Evolutionary conservation across 805 yeast species (phyloP), one percentile per base, ranked within the genome.

Genomic region (Suhomyces sp.): DNA sequence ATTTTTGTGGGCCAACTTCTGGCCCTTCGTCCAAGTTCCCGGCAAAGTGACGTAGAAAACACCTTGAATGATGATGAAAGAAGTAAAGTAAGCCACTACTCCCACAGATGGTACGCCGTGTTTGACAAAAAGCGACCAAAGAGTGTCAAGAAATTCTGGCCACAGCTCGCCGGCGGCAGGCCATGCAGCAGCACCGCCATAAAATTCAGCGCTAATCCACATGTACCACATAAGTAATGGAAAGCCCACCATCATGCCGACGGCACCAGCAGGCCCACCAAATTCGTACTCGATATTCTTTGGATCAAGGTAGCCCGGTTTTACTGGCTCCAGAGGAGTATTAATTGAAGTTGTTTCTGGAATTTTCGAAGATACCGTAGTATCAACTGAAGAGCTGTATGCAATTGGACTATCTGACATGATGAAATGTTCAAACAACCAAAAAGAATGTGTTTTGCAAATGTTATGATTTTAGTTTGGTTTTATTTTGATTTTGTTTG

Each of bases 181-280:
- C 68, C 77, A 71, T 21, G 96, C 90, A 25, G 89, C 78, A 46
- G 73, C 63, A 1, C 97, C 97, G 56, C 75, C 75, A 70, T 90
- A 89, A 68, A 86, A 91, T 55, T 82, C 81, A 48, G 94, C 93
- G 62, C 90, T 80, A 50, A 93, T 84, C 96, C 97, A 93, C 94
- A 94, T 87, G 72, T 94, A 94, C 79, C 86, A 89, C 99, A 94
- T 94, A 64, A 94, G 77, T 45, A 86, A 64, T 6, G 99, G 99
- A 74, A 94, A 94, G 3, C 96, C 96, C 44, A 82, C 65, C 85
- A 93, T 82, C 98, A 94, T 93, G 6, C 92, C 93, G 19, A 85
- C 52, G 46, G 90, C 97, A 52, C 99, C 99, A 6, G 77, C 69
- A 22, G 96, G 86, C 0, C 98, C 98, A 48, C 99, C 99, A 64